Evolutionary conservation across 73 alveolate genomes (phyloP).

Genomic region (Symbiodinium pilosum): DNA sequence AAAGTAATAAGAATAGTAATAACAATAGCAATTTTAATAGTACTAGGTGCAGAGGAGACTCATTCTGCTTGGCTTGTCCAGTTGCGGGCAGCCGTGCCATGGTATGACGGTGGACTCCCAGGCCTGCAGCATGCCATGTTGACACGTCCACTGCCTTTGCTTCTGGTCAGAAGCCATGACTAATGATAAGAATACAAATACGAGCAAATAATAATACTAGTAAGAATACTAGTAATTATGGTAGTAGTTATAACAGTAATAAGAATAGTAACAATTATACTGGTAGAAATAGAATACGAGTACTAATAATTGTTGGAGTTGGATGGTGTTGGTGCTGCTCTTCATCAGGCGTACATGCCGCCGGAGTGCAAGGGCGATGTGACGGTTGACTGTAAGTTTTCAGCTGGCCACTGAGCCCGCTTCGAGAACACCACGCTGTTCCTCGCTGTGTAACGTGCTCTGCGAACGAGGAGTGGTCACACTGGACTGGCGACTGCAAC

Average conservation of each 20-base stretch:
- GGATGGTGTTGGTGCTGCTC: neutral
- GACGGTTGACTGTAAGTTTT: conserved; percentile 14
- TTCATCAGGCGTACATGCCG: conserved; percentile 19
- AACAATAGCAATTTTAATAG: too few relatives aligned
- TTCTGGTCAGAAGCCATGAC: too few relatives aligned
- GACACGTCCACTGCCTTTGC: too few relatives aligned
- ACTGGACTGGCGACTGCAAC: neutral
- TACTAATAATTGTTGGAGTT: too few relatives aligned
- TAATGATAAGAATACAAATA: too few relatives aligned
- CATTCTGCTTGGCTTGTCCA: neutral
- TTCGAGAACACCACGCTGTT: neutral
- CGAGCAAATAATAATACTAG: too few relatives aligned
- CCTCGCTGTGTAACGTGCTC: neutral
- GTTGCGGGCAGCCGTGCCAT: conserved; percentile 18
- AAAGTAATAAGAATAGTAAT: too few relatives aligned
- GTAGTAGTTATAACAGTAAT: too few relatives aligned
- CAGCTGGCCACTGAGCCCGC: neutral
- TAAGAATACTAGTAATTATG: too few relatives aligned
- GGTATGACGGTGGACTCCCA: conserved; percentile 12
- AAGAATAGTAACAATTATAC: too few relatives aligned
- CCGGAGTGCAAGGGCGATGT: conserved; percentile 30
- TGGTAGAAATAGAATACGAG: too few relatives aligned
- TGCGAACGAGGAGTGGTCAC: neutral
- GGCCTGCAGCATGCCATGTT: neutral
- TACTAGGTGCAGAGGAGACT: too few relatives aligned